Evolutionary conservation across 208 protist genomes (phyloP).

Genomic region (Polymyxa betae): DNA sequence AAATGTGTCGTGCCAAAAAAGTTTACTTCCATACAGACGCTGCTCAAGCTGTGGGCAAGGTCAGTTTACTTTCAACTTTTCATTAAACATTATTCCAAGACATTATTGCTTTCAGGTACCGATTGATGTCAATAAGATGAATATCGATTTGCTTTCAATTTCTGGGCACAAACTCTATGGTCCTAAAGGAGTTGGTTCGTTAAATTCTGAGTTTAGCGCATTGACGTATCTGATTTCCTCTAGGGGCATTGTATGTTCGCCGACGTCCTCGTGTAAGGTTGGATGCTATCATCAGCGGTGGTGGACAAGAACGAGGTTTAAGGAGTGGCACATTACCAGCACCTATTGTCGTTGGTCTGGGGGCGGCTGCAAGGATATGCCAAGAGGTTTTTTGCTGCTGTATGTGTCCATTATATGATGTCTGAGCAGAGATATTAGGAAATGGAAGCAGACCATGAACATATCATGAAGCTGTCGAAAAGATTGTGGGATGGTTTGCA

Average conservation of each 20-base stretch:
- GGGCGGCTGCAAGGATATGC: constrained; percentile 68
- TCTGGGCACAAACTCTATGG: constrained; percentile 89
- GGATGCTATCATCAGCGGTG: constrained; percentile 93
- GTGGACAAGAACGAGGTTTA: constrained; percentile 94
- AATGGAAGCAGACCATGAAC: constrained; percentile 87
- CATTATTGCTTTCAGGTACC: too few species aligned
- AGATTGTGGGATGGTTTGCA: constrained; percentile 83
- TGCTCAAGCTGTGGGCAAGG: constrained; percentile 89
- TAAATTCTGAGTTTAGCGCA: too few species aligned
- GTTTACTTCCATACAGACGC: constrained; percentile 91
- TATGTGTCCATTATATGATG: too few species aligned
- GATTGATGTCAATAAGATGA: constrained; percentile 85
- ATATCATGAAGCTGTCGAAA: constrained; percentile 81
- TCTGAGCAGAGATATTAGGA: too few species aligned
- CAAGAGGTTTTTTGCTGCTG: too few species aligned
- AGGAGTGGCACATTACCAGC: constrained; percentile 75
- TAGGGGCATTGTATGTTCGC: constrained; percentile 82
- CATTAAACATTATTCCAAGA: too few species aligned
- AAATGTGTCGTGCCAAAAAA: constrained; percentile 85
- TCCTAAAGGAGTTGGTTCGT: constrained; percentile 70
- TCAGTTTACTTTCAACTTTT: too few species aligned
- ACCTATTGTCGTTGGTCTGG: constrained; percentile 70
- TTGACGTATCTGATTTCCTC: constrained; percentile 56
- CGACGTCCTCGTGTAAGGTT: constrained; percentile 92
- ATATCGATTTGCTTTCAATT: constrained; percentile 92